Percentiles rank a stretch among this genome's conserved stretches.
Conservation (phyloP, 2,329 filamentous ascomycete genomes). For the Periconia macrospinosa region DNA sequence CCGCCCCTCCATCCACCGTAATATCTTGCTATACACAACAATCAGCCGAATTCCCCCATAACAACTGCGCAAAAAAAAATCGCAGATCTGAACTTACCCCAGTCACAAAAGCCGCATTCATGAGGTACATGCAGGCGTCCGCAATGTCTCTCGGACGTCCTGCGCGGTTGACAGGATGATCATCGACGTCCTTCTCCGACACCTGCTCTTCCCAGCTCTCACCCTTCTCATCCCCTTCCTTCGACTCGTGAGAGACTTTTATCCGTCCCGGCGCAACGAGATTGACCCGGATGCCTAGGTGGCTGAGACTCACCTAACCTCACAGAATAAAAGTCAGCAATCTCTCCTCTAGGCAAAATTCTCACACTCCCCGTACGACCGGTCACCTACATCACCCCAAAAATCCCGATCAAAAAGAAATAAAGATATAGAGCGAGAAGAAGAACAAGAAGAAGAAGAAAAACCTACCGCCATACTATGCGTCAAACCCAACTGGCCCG, state of each 20-base stretch:
- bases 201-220: slow-evolving; percentile 41
- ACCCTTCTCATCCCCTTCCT: slow-evolving; percentile 48
- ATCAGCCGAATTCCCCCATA: slow-evolving; percentile 7
- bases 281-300: slow-evolving; percentile 52
- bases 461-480: slow-evolving; percentile 50
- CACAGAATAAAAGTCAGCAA: not conserved
- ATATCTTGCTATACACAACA: slow-evolving; percentile 28
- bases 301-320: slow-evolving; percentile 41
- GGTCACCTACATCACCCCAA: too few relatives aligned
- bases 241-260: slow-evolving; percentile 52
- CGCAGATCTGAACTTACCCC: slow-evolving; percentile 18
- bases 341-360: not conserved
- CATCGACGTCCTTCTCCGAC: slow-evolving; percentile 45
- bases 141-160: slow-evolving; percentile 51
- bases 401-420: too few relatives aligned
- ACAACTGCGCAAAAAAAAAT: not conserved
- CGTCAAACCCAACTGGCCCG: slow-evolving; percentile 54
- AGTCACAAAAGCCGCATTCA: slow-evolving; percentile 44
- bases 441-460: not conserved
- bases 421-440: too few relatives aligned
- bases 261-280: slow-evolving; percentile 51
- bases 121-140: slow-evolving; percentile 47
- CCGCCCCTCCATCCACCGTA: slow-evolving; percentile 41
- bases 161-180: slow-evolving; percentile 50
- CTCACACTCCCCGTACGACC: too few relatives aligned